Evolutionary conservation across 192 early-diverging fungal species (phyloP), one percentile per base, ranked within the genome.

Genomic region (Linnemannia exigua): DNA sequence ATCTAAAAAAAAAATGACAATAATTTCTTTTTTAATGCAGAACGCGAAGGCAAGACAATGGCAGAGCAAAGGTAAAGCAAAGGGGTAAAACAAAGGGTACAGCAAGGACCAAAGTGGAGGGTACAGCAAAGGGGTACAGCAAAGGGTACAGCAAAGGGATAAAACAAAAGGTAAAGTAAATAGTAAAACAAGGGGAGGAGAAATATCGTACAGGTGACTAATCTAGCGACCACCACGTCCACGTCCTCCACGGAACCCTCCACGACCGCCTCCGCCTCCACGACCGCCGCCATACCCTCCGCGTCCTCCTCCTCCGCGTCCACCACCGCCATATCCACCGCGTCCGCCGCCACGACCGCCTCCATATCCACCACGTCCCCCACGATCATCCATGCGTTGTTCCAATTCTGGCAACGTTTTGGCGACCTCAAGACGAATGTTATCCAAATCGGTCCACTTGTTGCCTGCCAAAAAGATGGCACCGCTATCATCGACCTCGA

Each of bases 391-490:
- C 75, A 77, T 76, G 66, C 86, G 88, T 50, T 94, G 95, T 83
- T 93, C 91, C 22, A 99, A 88, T 81, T 97, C 96, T 33, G 98
- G 98, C 48, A 99, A 86, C 73, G 94, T 90, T 25, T 84, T 91
- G 66, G 93, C 91, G 71, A 96, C 90, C 89, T 93, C 91, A 9
- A 98, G 80, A 7, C 89, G 86, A 69, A 98, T 92, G 36, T 90
- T 94, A 41, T 80, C 76, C 61, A 89, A 84, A 67, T 94, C 93
- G n/a, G 85, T 86, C 97, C 97, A 99, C 67, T 90, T 82, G 61
- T 85, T 83, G 50, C 96, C 96, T 46, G 89, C 93, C 77, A 97
- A 87, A 22, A 87, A 70, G 75, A 84, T 87, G 28, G 44, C 87
- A 4, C 58, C 58, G 63, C 84, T 88, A 48, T 91, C 81, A 63